Conservation (phyloP, 805 yeast genomes). For the Kazachstania viticola region DNA sequence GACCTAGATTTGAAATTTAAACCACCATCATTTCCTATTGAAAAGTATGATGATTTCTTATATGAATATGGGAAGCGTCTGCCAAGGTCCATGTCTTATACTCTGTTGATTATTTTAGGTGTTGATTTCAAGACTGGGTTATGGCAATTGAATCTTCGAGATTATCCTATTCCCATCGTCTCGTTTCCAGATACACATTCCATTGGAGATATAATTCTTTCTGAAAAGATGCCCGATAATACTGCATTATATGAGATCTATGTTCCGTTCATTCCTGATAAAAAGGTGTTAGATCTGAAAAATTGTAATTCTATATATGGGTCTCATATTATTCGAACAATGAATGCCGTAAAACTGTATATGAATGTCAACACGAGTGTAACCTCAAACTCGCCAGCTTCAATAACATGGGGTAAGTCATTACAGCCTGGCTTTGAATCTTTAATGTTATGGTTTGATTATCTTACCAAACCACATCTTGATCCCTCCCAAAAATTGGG, state of each 20-base stretch:
- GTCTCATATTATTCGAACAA: slow-evolving; percentile 45
- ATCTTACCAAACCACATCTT: slow-evolving; percentile 55
- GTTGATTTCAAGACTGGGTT: slow-evolving; percentile 34
- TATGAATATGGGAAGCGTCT: slow-evolving; percentile 36
- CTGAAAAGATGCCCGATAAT: slow-evolving; percentile 39
- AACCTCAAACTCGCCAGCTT: slow-evolving; percentile 36
- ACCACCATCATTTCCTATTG: slow-evolving; percentile 24
- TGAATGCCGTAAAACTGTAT: slow-evolving; percentile 49
- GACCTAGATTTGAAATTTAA: slow-evolving; percentile 16
- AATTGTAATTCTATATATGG: slow-evolving; percentile 43
- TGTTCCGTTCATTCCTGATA: slow-evolving; percentile 49
- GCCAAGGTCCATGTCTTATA: slow-evolving; percentile 41
- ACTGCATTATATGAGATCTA: slow-evolving; percentile 38
- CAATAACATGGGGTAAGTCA: slow-evolving; percentile 54
- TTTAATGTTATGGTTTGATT: slow-evolving; percentile 54
- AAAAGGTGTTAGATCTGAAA: slow-evolving; percentile 21
- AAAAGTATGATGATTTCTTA: slow-evolving; percentile 26
- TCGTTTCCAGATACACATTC: slow-evolving; percentile 33
- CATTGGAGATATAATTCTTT: slow-evolving; percentile 42
- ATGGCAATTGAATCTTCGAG: slow-evolving; percentile 37
- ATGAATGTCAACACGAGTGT: slow-evolving; percentile 38
- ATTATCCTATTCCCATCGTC: slow-evolving; percentile 47
- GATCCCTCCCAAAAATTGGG: slow-evolving; percentile 56
- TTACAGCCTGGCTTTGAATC: slow-evolving; percentile 49
- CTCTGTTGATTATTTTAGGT: slow-evolving; percentile 42